Evolutionary conservation across 2,329 filamentous ascomycete genomes (phyloP).

Genomic region (Cadophora sp.): DNA sequence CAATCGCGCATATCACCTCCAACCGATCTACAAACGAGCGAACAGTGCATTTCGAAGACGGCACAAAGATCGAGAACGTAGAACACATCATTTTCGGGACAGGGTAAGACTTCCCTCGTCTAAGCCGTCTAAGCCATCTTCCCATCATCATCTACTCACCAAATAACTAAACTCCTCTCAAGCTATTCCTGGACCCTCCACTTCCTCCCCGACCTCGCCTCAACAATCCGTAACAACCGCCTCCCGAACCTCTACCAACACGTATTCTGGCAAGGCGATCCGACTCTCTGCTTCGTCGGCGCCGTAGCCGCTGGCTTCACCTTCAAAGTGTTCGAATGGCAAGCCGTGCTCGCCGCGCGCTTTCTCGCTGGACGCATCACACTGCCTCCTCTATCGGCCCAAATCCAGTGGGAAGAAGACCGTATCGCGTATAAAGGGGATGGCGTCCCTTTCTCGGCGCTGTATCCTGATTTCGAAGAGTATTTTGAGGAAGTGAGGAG

Average conservation of each 20-base stretch:
- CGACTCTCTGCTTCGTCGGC: constrained; percentile 62
- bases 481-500: constrained; percentile 65
- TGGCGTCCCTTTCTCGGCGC: constrained; percentile 59
- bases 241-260: constrained; percentile 64
- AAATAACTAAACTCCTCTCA: not conserved
- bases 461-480: constrained; percentile 67
- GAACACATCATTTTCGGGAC: constrained; percentile 72
- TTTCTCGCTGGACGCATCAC: constrained; percentile 60
- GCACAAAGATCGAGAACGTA: constrained; percentile 56
- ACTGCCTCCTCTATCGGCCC: constrained; percentile 56
- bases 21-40: constrained; percentile 38
- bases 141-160: not conserved
- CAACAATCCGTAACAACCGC: constrained; percentile 57
- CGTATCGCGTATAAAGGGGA: constrained; percentile 61
- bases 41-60: constrained; percentile 63
- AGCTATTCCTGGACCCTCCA: constrained; percentile 66
- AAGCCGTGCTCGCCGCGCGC: constrained; percentile 66
- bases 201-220: constrained; percentile 59
- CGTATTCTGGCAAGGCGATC: constrained; percentile 60
- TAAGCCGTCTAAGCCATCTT: not conserved
- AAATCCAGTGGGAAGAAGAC: constrained; percentile 62
- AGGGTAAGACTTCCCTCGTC: constrained; percentile 47
- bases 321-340: constrained; percentile 74
- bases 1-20: constrained; percentile 54
- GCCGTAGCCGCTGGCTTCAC: constrained; percentile 65